These are phyloP conservation scores for Pseudonitzschia multistriata DNA, from an alignment of 108 stramenopile genomes.

Conservation along the genomic window DNA sequence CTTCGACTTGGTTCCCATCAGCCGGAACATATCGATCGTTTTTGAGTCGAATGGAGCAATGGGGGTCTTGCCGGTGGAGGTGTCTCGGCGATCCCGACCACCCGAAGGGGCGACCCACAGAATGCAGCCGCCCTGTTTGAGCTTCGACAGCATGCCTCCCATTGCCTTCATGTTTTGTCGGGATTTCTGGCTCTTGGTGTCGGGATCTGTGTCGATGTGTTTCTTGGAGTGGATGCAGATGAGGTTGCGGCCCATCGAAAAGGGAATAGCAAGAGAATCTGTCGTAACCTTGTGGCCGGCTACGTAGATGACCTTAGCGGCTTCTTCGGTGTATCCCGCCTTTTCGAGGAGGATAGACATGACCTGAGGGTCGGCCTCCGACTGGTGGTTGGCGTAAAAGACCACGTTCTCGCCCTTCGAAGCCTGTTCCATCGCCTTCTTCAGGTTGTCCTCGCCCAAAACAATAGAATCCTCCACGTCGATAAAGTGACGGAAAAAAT, in stretches of 20 bases:
- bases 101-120: constrained; percentile 97
- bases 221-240: constrained; percentile 97
- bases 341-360: constrained; percentile 68
- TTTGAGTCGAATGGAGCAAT: constrained; percentile 92
- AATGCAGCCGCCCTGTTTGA: constrained; percentile 82
- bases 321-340: constrained; percentile 61
- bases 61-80: constrained; percentile 74
- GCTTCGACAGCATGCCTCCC: constrained; percentile 73
- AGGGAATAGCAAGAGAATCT: constrained; percentile 91
- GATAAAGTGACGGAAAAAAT: constrained; percentile 90
- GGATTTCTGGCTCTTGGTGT: constrained; percentile 81
- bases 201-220: constrained; percentile 94
- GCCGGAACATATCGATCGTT: constrained; percentile 93
- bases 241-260: constrained; percentile 92
- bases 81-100: constrained; percentile 89
- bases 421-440: constrained; percentile 67
- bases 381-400: constrained; percentile 94
- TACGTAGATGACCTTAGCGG: constrained; percentile 75
- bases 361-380: constrained; percentile 96
- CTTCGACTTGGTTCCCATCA: constrained; percentile 90
- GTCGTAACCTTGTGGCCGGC: constrained; percentile 97
- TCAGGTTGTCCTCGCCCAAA: constrained; percentile 74
- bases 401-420: constrained; percentile 88
- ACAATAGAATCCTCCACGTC: constrained; percentile 70
- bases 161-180: constrained; percentile 88